phyloP scores from a whole-genome alignment of 2,329 filamentous ascomycete species.

The Fusarium clavum region DNA sequence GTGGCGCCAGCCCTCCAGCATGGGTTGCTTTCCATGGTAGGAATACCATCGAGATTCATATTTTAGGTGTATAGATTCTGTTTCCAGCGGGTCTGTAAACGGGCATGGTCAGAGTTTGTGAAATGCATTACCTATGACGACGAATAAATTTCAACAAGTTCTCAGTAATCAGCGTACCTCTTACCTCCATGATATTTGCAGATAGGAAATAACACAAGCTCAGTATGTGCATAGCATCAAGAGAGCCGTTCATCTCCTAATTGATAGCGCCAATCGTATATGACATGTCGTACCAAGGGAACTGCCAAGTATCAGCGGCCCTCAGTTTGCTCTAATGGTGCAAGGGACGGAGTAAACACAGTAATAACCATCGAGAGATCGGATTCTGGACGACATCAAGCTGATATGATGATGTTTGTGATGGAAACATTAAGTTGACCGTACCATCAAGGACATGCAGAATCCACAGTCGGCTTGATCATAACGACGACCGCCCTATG shows the following conservation, averaged over 20 bases:
- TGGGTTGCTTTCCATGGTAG: neutral
- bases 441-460: neutral
- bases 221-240: neutral
- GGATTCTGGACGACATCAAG: neutral
- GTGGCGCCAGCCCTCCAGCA: neutral
- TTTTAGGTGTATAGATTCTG: neutral
- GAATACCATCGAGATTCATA: neutral
- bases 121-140: neutral
- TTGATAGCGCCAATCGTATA: neutral
- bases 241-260: neutral
- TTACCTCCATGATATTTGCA: neutral
- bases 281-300: conserved; percentile 6
- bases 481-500: neutral
- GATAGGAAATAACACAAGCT: neutral
- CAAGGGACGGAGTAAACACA: neutral
- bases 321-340: neutral
- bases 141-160: neutral
- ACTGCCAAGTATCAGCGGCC: neutral
- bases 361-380: neutral
- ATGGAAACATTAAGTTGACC: neutral
- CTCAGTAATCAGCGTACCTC: too few relatives aligned
- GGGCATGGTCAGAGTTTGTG: neutral
- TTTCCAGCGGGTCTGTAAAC: neutral
- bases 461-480: neutral
- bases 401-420: neutral